Evolutionary conservation across 768 basidiomycete genomes (phyloP).

Genomic region (Candolleomyces aberdarensis): DNA sequence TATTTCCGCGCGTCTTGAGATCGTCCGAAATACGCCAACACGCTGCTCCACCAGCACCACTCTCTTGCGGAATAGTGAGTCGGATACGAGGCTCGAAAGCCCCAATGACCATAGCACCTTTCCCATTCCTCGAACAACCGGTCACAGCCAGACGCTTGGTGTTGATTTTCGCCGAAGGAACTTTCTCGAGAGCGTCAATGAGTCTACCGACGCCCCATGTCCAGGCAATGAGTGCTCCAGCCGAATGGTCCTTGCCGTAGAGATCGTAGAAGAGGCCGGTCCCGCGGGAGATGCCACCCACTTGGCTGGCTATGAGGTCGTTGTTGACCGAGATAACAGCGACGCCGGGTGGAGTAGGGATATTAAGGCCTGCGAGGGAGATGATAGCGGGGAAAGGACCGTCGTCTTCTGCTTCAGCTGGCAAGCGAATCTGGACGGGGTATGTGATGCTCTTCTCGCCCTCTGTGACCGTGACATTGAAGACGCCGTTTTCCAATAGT

Average conservation of each 20-base stretch:
- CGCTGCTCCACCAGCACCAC: conserved; percentile 54
- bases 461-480: conserved; percentile 46
- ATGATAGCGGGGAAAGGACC: conserved; percentile 53
- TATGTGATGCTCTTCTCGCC: conserved; percentile 47
- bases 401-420: conserved; percentile 26
- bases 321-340: conserved; percentile 50
- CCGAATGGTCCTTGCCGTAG: conserved; percentile 44
- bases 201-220: conserved; percentile 58
- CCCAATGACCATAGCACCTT: conserved; percentile 58
- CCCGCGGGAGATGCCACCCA: conserved; percentile 42
- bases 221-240: conserved; percentile 56
- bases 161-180: conserved; percentile 42
- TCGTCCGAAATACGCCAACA: conserved; percentile 58
- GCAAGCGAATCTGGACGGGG: conserved; percentile 42
- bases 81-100: conserved; percentile 59
- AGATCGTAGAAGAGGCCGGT: conserved; percentile 55
- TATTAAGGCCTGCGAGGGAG: conserved; percentile 34
- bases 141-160: conserved; percentile 48
- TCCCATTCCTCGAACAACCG: conserved; percentile 59
- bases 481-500: conserved; percentile 34
- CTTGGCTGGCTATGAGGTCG: conserved; percentile 49
- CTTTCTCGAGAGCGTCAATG: conserved; percentile 53
- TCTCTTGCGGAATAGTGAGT: conserved; percentile 60
- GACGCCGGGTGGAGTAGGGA: conserved; percentile 25
- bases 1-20: conserved; percentile 36